Conservation (phyloP, 345 rosid genomes). For the Moringa oleifera region DNA sequence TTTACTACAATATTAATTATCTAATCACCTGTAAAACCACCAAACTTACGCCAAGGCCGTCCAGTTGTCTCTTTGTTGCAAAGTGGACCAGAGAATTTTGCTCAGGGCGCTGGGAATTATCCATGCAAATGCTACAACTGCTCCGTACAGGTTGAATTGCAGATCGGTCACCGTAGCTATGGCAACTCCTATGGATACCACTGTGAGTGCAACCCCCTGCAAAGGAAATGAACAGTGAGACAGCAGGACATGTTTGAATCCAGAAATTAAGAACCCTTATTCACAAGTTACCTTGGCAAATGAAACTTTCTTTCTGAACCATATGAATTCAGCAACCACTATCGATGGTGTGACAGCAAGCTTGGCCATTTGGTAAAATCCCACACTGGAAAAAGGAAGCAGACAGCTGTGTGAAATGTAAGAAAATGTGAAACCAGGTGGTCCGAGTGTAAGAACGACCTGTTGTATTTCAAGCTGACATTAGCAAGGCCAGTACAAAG, state of each 20-base stretch:
- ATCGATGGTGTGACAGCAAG: constrained; percentile 91
- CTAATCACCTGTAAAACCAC: too few species aligned
- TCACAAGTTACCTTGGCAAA: constrained; percentile 53
- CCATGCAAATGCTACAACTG: constrained; percentile 82
- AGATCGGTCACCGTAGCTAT: constrained; percentile 93
- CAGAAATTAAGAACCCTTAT: too few species aligned
- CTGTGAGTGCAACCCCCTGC: constrained; percentile 71
- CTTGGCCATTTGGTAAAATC: constrained; percentile 98
- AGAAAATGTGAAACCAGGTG: too few species aligned
- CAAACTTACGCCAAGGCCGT: constrained; percentile 80
- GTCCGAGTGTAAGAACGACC: too few species aligned
- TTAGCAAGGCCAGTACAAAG: constrained; percentile 96
- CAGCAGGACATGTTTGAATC: too few species aligned
- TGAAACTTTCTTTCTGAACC: constrained; percentile 64
- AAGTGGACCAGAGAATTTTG: constrained; percentile 87
- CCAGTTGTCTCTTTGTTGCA: constrained; percentile 94
- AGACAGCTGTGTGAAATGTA: not conserved
- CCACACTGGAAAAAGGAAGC: constrained; percentile 42
- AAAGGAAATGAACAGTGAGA: too few species aligned
- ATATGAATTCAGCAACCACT: constrained; percentile 80
- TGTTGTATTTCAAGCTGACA: constrained; percentile 94
- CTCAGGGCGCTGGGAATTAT: constrained; percentile 87
- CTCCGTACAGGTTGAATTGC: constrained; percentile 87
- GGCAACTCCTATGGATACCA: constrained; percentile 83
- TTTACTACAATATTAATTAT: too few species aligned